Evolutionary conservation across 2,329 filamentous ascomycete genomes (phyloP).

Genomic region (Hypoxylon rubiginosum): DNA sequence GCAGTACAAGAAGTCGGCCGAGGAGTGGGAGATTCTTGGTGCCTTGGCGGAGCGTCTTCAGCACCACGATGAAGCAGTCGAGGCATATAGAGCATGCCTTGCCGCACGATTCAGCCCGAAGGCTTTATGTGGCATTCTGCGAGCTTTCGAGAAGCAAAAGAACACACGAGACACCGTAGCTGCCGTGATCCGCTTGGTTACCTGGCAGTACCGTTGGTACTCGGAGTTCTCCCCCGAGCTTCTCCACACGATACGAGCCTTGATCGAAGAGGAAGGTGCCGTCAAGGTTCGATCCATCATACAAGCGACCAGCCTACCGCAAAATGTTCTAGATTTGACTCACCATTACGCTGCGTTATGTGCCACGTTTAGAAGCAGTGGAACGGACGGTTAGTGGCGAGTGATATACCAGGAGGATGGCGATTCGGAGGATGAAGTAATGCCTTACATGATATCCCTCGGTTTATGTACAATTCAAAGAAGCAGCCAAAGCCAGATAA

Average conservation of each 20-base stretch:
- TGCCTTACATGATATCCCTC: conserved; percentile 38
- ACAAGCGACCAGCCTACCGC: conserved; percentile 92
- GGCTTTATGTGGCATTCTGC: conserved; percentile 86
- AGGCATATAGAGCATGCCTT: conserved; percentile 92
- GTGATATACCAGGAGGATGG: conserved; percentile 1
- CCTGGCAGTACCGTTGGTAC: conserved; percentile 99
- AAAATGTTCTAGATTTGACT: conserved; percentile 92
- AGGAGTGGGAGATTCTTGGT: conserved; percentile 98
- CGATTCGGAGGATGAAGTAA: conserved; percentile 19
- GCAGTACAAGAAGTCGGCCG: conserved; percentile 95
- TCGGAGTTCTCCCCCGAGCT: conserved; percentile 97
- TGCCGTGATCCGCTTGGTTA: conserved; percentile 90
- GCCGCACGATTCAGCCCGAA: conserved; percentile 92
- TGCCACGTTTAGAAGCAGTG: conserved; percentile 93
- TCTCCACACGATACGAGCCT: conserved; percentile 85
- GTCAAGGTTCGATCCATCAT: conserved; percentile 98
- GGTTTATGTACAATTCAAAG: conserved; percentile 25
- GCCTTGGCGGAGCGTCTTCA: conserved; percentile 93
- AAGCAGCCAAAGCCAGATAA: conserved; percentile 19
- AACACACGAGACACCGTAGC: conserved; percentile 85
- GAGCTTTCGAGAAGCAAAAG: conserved; percentile 80
- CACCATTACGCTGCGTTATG: conserved; percentile 97
- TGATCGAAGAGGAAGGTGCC: conserved; percentile 97
- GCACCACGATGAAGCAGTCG: conserved; percentile 89
- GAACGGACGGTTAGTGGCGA: conserved; percentile 79